Base-by-base conservation (phyloP, 345 rosid genomes). In the Cardamine chenopodiifolia region DNA sequence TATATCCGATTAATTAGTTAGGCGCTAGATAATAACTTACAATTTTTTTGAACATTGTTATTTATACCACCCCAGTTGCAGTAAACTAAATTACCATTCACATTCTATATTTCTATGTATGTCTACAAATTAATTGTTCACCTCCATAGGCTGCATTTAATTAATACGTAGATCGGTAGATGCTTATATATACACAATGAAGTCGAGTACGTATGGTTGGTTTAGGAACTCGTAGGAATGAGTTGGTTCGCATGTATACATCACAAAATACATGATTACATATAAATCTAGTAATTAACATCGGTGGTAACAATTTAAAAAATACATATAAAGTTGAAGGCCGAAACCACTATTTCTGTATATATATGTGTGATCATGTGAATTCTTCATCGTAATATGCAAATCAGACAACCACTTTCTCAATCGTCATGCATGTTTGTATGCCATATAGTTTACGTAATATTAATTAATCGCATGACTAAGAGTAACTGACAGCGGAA, bases 401-500 rank as follows among this genome's bases (percentile, higher is more conserved):
- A 71, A 49, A 61, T 39, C 42, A 62, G 69, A 62, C 62, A 35
- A 49, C 29, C 52, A 61, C 61, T 61, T 61, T 62, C 44, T 37
- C 53, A 26, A 28, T 22, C 31, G 31, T 50, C 29, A 18, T 50
- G 61, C 60, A 61, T 60, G 59, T 60, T 12, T 39, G 17, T 12
- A 34, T 34, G 17, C 26, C 18, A 29, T 48, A 22, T 60, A 17
- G n/a, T 48, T 9, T 49, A 60, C 68, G 60, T 62, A 61, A 49
- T 60, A 60, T 48, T 12, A 71, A 23, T 50, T 68, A 61, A 49
- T 62, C 3, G 50, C 29, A 23, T 62, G 61, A 61, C 48, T 61
- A 35, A 12, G 60, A 67, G 19, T 35, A 49, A 64, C 71, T 54
- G 65, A 64, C 77, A 63, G 32, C 32, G 9, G 65, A 73, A 64